Evolutionary conservation across 768 basidiomycete species (phyloP).

Genomic region (Paxillus ammoniavirescens): DNA sequence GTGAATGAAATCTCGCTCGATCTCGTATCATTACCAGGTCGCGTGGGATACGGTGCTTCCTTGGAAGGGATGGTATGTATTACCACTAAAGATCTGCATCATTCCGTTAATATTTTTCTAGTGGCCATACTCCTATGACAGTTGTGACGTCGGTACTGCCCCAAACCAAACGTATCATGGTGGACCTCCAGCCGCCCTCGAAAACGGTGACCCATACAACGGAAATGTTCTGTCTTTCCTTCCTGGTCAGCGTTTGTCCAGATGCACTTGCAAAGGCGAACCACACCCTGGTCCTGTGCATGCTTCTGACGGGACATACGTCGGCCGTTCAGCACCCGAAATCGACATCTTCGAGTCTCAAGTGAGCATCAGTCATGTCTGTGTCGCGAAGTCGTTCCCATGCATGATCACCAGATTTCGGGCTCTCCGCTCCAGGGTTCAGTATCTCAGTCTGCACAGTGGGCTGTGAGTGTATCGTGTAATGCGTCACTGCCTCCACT

Average conservation of each 20-base stretch:
- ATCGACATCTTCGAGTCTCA: constrained; percentile 90
- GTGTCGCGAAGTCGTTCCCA: neutral
- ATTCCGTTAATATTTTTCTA: constrained; percentile 20
- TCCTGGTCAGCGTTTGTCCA: constrained; percentile 82
- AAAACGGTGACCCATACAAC: constrained; percentile 55
- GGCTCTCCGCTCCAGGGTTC: constrained; percentile 42
- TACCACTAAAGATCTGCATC: neutral
- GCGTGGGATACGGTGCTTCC: constrained; percentile 85
- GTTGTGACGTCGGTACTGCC: constrained; percentile 91
- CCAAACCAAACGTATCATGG: constrained; percentile 79
- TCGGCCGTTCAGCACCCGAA: constrained; percentile 83
- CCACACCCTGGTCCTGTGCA: constrained; percentile 85
- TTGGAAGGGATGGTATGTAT: constrained; percentile 74
- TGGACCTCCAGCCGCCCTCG: constrained; percentile 56
- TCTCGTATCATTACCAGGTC: constrained; percentile 39
- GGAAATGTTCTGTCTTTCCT: constrained; percentile 71
- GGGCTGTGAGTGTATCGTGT: constrained; percentile 51
- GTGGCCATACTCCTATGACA: constrained; percentile 85
- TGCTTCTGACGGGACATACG: constrained; percentile 65
- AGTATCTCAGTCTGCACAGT: constrained; percentile 86
- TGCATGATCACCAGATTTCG: constrained; percentile 32
- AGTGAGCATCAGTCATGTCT: constrained; percentile 33
- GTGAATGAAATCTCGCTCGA: neutral
- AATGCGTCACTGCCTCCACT: neutral
- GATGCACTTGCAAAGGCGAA: constrained; percentile 86